Evolutionary conservation across 2,329 filamentous ascomycete genomes (phyloP), one percentile per base, ranked within the genome.

Genomic region (Fonsecaea pugnacius): DNA sequence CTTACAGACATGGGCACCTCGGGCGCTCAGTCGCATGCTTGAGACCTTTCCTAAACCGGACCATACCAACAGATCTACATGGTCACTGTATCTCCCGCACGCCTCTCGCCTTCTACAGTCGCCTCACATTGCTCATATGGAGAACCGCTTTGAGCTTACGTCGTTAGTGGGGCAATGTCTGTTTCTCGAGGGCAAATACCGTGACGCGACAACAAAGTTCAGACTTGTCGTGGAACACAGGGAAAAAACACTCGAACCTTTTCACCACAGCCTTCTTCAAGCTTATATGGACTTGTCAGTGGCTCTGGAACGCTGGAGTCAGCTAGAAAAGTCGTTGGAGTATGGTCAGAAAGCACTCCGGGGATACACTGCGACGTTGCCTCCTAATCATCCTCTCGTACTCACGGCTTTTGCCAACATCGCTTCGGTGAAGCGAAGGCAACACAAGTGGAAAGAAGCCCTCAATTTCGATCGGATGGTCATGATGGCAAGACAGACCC

Each of bases 31-130:
- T 27, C 64, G 64, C 55, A 63, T 75, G 18, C 48, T 59, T 2
- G 48, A 71, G 48, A 50, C 73, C n/a, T 69, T 74, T 35, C 69
- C 64, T 8, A 30, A 30, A 9, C 50, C 50, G 4, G 50, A 52
- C 12, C 50, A 52, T 27, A 33, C 3, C 24, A 52, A 52, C 16
- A 30, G 50, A 33, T 30, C 24, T 2, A 14, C 30, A 0, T 52
- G 50, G 50, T 33, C 24, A 16, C 18, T 33, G 50, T 52, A 52
- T n/a, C 50, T 52, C 2, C 50, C 50, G 8, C 50, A 52, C 12
- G 50, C 50, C 0, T 52, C 30, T 30, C 24, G 50, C 21, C n/a
- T 46, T 21, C 40, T 52, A 18, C 50, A 18, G 6, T 52, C 50
- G 16, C n/a, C 21, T 52, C 40, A 46, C 40, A 46, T 46, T 46